These are phyloP conservation scores for Penicillium griseofulvum DNA, from an alignment of 2,329 filamentous ascomycete genomes.

Conservation along the genomic window DNA sequence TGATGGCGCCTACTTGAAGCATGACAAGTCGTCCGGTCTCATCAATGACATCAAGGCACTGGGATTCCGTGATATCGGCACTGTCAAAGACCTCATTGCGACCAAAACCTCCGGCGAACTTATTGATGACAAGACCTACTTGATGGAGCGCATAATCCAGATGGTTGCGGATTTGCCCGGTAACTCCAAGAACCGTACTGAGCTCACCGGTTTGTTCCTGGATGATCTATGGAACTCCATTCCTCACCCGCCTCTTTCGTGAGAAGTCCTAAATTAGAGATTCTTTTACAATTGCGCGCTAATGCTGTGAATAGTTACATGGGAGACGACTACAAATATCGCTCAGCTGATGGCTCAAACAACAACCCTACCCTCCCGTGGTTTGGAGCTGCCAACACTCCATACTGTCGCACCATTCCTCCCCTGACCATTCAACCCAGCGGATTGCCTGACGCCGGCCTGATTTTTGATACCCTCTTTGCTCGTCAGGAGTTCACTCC, in stretches of 20 bases:
- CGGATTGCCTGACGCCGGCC: slow-evolving; percentile 64
- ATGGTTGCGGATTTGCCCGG: slow-evolving; percentile 64
- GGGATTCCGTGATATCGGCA: slow-evolving; percentile 59
- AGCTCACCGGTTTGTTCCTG: slow-evolving; percentile 67
- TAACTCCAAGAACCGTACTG: slow-evolving; percentile 59
- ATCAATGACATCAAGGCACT: slow-evolving; percentile 59
- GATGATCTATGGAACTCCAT: slow-evolving; percentile 68
- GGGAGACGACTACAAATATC: slow-evolving; percentile 60
- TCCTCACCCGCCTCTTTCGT: slow-evolving; percentile 69
- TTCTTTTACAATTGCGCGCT: slow-evolving; percentile 1
- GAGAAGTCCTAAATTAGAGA: slow-evolving; percentile 28
- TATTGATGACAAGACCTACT: slow-evolving; percentile 71
- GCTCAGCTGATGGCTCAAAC: slow-evolving; percentile 67
- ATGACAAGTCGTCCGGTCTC: slow-evolving; percentile 52
- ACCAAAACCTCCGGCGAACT: slow-evolving; percentile 63
- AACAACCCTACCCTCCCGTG: slow-evolving; percentile 67
- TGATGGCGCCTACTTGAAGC: slow-evolving; percentile 59
- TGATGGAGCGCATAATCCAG: slow-evolving; percentile 71
- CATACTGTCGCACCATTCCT: slow-evolving; percentile 64
- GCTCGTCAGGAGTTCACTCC: slow-evolving; percentile 43
- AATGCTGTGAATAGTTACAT: slow-evolving; percentile 36
- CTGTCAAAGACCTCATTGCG: slow-evolving; percentile 60
- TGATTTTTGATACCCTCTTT: slow-evolving; percentile 48
- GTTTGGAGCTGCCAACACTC: slow-evolving; percentile 65
- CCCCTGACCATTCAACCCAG: slow-evolving; percentile 60